A percentile compares a stretch with the other conserved stretches of the same genome.
These are phyloP conservation scores for Moniliophthora roreri DNA, from an alignment of 1,284 basidiomycete species.

Conservation along the genomic window DNA sequence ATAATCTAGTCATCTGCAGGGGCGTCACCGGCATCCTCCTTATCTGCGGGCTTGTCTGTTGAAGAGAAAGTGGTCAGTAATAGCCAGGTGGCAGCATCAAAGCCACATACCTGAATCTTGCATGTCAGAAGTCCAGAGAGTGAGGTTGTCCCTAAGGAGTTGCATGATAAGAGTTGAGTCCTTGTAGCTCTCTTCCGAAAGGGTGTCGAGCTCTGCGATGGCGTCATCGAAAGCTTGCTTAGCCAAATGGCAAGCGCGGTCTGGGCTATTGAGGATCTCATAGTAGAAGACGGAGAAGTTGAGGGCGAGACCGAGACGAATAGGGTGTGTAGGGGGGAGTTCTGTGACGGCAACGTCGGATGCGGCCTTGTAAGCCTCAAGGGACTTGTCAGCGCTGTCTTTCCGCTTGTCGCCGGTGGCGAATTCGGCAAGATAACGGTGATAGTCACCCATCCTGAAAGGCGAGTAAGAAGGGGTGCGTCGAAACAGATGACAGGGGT, in stretches of 20 bases:
- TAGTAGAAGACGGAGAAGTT: slow-evolving; percentile 99
- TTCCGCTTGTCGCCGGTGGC: slow-evolving; percentile 99
- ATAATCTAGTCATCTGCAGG: slow-evolving; percentile 57
- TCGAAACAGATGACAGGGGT: not conserved
- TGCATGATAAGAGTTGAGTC: slow-evolving; percentile 99
- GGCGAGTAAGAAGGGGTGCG: slow-evolving; percentile 6
- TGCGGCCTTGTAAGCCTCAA: slow-evolving; percentile 99
- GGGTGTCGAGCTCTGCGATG: slow-evolving; percentile 98
- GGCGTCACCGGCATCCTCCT: slow-evolving; percentile 60
- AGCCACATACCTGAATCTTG: slow-evolving; percentile 72
- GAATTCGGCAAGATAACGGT: slow-evolving; percentile 99
- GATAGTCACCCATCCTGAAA: slow-evolving; percentile 98
- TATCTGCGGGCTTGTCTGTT: slow-evolving; percentile 71
- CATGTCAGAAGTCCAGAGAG: slow-evolving; percentile 98
- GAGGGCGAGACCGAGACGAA: slow-evolving; percentile 97
- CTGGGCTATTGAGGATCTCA: slow-evolving; percentile 99
- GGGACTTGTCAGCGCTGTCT: slow-evolving; percentile 97
- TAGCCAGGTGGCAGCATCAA: not conserved
- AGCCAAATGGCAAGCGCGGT: slow-evolving; percentile 98
- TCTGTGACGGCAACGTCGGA: slow-evolving; percentile 98
- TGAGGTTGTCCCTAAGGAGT: slow-evolving; percentile 97
- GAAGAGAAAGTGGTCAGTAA: slow-evolving; percentile 15
- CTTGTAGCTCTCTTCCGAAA: slow-evolving; percentile 99
- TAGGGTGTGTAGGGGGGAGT: slow-evolving; percentile 98
- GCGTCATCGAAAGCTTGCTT: slow-evolving; percentile 99